phyloP scores from a whole-genome alignment of 306 rosid species.

The Rosa persica region DNA sequence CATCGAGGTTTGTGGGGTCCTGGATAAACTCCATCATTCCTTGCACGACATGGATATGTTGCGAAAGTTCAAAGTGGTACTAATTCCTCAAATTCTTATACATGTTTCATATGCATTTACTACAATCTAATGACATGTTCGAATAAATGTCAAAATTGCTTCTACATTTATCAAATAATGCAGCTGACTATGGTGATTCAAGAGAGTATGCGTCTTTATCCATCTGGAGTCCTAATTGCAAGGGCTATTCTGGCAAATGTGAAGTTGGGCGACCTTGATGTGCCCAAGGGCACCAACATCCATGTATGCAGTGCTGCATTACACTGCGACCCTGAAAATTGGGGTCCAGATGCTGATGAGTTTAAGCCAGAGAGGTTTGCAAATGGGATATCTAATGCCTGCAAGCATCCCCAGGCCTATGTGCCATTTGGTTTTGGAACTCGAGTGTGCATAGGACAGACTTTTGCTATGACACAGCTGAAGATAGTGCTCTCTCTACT shows the following conservation, averaged over 20 bases:
- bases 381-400: neutral
- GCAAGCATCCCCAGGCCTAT: slow-evolving; percentile 21
- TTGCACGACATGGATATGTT: neutral
- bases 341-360: slow-evolving; percentile 12
- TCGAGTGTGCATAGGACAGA: slow-evolving; percentile 13
- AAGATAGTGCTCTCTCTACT: slow-evolving; percentile 12
- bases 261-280: slow-evolving; percentile 12
- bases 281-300: slow-evolving; percentile 5
- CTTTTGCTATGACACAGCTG: slow-evolving; percentile 16
- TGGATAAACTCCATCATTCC: slow-evolving; percentile 5
- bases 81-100: neutral
- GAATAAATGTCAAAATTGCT: neutral
- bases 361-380: slow-evolving; percentile 20
- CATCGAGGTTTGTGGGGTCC: slow-evolving; percentile 7
- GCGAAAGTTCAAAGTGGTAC: slow-evolving; percentile 16
- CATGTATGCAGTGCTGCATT: neutral
- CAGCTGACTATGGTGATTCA: slow-evolving; percentile 21
- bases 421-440: slow-evolving; percentile 17
- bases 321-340: slow-evolving; percentile 14
- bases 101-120: neutral
- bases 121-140: neutral
- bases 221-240: neutral
- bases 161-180: neutral
- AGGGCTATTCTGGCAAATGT: neutral
- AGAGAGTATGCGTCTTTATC: slow-evolving; percentile 17